A percentile compares a stretch with the other conserved stretches of the same genome.
Evolutionary conservation across 257 asterid species (phyloP).

Genomic region (Nicotiana sylvestris): DNA sequence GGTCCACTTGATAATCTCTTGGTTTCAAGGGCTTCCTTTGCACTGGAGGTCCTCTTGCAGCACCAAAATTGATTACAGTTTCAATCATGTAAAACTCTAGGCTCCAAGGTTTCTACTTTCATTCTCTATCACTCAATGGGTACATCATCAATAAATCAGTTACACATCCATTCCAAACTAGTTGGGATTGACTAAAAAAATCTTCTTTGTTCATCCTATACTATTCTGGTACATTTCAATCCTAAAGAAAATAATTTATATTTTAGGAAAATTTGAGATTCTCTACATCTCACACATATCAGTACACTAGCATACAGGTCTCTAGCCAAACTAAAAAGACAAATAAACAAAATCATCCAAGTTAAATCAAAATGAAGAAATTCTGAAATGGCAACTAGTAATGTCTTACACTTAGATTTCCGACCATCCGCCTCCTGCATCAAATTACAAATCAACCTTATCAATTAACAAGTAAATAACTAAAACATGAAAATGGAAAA

Average conservation of each 20-base stretch:
- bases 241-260: background rate
- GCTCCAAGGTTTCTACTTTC: background rate
- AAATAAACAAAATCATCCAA: background rate
- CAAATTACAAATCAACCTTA: slow-evolving; percentile 9
- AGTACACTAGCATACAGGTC: background rate
- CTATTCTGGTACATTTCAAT: background rate
- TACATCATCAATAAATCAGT: background rate
- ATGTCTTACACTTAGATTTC: slow-evolving; percentile 15
- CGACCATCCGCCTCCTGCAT: slow-evolving; percentile 15
- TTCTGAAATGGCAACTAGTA: background rate
- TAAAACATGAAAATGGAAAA: background rate
- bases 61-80: slow-evolving; percentile 17
- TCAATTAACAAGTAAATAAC: background rate
- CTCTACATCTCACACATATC: background rate
- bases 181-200: background rate
- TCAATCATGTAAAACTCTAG: slow-evolving; percentile 7
- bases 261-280: too few species aligned
- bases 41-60: slow-evolving; percentile 88
- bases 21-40: slow-evolving; percentile 97
- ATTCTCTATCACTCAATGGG: background rate
- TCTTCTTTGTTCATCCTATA: background rate
- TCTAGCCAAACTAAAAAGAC: background rate
- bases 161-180: background rate
- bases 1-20: slow-evolving; percentile 97
- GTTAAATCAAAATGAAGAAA: background rate